These are phyloP conservation scores for Phanerochaete sordida DNA, from an alignment of 768 basidiomycete genomes.

Conservation along the genomic window DNA sequence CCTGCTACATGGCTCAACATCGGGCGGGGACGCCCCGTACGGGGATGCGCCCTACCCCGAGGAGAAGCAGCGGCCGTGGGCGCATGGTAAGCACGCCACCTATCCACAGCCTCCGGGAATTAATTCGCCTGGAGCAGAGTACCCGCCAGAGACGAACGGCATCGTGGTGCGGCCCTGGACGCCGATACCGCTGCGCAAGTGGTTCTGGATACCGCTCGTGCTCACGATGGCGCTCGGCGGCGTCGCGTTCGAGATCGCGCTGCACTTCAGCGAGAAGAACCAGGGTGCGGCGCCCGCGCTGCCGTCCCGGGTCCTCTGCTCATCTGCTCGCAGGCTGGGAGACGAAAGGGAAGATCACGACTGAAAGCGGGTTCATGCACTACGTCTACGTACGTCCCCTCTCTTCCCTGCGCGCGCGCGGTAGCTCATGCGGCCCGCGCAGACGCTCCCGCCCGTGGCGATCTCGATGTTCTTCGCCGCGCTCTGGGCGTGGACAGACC, in stretches of 20 bases:
- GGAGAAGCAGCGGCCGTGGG: too few species aligned
- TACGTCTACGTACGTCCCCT: slow-evolving; percentile 46
- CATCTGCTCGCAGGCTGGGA: slow-evolving; percentile 51
- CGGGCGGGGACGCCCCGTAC: too few species aligned
- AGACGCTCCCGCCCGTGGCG: slow-evolving; percentile 53
- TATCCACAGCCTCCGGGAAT: too few species aligned
- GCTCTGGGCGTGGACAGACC: slow-evolving; percentile 55
- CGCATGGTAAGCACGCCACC: too few species aligned
- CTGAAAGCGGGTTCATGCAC: slow-evolving; percentile 38
- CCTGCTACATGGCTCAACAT: too few species aligned
- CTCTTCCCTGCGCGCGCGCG: not conserved
- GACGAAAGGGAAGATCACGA: slow-evolving; percentile 26
- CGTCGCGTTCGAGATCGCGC: slow-evolving; percentile 43
- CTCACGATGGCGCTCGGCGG: slow-evolving; percentile 35
- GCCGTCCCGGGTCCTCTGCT: too few species aligned
- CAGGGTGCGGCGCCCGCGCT: slow-evolving; percentile 30
- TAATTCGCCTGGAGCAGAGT: not conserved
- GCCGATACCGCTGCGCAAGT: slow-evolving; percentile 42
- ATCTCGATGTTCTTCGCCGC: slow-evolving; percentile 47
- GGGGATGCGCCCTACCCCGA: too few species aligned
- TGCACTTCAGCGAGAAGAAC: slow-evolving; percentile 43
- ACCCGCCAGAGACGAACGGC: not conserved
- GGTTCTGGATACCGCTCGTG: slow-evolving; percentile 44
- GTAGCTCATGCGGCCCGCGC: not conserved
- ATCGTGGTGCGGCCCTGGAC: slow-evolving; percentile 29